These are phyloP conservation scores for Thraustotheca clavata DNA, from an alignment of 352 stramenopile species.

Conservation along the genomic window DNA sequence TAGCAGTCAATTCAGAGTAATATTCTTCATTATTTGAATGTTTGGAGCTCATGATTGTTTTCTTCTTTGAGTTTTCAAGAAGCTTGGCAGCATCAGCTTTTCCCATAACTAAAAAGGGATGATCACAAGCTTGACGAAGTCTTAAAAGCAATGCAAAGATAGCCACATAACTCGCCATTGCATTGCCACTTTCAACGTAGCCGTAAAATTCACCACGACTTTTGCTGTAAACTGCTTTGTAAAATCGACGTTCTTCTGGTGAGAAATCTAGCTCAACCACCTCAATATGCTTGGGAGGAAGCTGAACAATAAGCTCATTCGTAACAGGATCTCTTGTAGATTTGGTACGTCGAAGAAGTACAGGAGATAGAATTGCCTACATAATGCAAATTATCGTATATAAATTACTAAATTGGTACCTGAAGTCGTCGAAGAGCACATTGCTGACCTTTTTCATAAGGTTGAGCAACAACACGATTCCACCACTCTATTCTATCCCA, in stretches of 20 bases:
- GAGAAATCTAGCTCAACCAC: slow-evolving; percentile 65
- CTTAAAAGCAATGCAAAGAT: slow-evolving; percentile 85
- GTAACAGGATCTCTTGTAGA: slow-evolving; percentile 52
- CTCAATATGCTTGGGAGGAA: slow-evolving; percentile 66
- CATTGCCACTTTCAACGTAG: slow-evolving; percentile 66
- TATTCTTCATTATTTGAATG: slow-evolving; percentile 4
- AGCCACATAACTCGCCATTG: slow-evolving; percentile 72
- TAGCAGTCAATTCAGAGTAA: slow-evolving; percentile 2
- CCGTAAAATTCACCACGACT: slow-evolving; percentile 86
- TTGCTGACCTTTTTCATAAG: slow-evolving; percentile 67
- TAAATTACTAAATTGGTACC: slow-evolving; percentile 7
- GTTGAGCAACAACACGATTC: slow-evolving; percentile 68
- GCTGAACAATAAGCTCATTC: slow-evolving; percentile 47
- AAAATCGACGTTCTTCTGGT: slow-evolving; percentile 69
- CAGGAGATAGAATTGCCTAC: slow-evolving; percentile 39
- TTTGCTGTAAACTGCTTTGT: slow-evolving; percentile 74
- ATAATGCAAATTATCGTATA: not conserved
- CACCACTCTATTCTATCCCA: slow-evolving; percentile 79
- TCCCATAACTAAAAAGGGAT: slow-evolving; percentile 78
- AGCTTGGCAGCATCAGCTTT: slow-evolving; percentile 30
- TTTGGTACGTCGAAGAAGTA: slow-evolving; percentile 85
- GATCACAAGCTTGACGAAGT: slow-evolving; percentile 85
- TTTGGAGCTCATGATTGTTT: not conserved
- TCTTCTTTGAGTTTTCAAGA: not conserved
- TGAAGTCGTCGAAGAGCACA: slow-evolving; percentile 54